Conservation (phyloP, 495 filamentous ascomycete species). For the Neurospora terricola region DNA sequence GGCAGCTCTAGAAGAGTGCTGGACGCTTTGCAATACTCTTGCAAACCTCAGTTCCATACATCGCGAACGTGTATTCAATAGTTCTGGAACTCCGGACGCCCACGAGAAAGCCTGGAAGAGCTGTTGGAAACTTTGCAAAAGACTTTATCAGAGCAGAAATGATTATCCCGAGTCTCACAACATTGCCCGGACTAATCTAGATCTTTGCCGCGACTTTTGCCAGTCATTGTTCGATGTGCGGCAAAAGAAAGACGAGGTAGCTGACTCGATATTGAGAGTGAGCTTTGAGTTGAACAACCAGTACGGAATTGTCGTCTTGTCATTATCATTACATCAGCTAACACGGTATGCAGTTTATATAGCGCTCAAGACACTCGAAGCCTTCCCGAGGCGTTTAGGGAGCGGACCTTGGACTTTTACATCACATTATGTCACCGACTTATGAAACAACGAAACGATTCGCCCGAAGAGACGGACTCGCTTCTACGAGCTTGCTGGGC, state of each 20-base stretch:
- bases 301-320: conserved; percentile 16
- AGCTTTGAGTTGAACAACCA: conserved; percentile 95
- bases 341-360: conserved; percentile 48
- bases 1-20: conserved; percentile 76
- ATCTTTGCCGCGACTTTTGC: conserved; percentile 85
- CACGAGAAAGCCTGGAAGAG: conserved; percentile 84
- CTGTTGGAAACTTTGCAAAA: conserved; percentile 85
- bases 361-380: conserved; percentile 74
- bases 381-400: conserved; percentile 78
- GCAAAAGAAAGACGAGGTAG: conserved; percentile 58
- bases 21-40: conserved; percentile 87
- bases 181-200: conserved; percentile 59
- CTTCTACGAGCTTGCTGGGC: conserved; percentile 83
- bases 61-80: conserved; percentile 65
- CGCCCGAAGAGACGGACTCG: conserved; percentile 71
- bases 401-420: conserved; percentile 87
- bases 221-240: conserved; percentile 80
- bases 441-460: conserved; percentile 79
- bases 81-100: conserved; percentile 55
- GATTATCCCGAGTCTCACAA: conserved; percentile 58
- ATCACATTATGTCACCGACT: conserved; percentile 85
- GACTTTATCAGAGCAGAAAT: conserved; percentile 70
- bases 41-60: conserved; percentile 78
- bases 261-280: conserved; percentile 78
- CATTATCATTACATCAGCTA: conserved; percentile 2